Evolutionary conservation across 768 basidiomycete species (phyloP).

Genomic region (Lactarius evosmus): DNA sequence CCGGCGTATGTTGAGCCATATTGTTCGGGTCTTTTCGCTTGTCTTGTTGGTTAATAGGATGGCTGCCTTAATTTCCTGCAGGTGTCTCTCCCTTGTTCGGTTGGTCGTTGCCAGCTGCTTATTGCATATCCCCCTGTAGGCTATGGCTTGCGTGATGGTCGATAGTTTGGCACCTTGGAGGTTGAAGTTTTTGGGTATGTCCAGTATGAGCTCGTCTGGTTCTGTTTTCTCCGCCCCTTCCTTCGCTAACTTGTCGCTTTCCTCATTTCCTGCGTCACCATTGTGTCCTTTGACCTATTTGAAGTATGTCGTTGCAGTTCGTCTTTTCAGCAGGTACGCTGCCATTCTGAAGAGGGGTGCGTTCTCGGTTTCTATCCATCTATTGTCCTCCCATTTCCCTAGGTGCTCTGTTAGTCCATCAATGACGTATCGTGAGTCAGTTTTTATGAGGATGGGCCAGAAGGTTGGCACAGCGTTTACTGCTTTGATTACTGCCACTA

Average conservation of each 20-base stretch:
- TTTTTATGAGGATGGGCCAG: not conserved
- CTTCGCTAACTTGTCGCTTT: no score
- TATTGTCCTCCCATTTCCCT: not conserved
- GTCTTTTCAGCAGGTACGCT: not conserved
- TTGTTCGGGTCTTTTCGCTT: not conserved
- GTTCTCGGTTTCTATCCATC: not conserved
- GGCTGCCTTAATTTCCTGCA: no score
- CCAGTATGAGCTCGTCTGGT: fast-evolving
- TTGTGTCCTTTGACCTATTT: no score
- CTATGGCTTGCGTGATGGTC: not conserved
- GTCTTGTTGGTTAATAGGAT: no score
- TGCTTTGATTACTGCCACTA: not conserved
- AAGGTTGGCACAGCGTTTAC: not conserved
- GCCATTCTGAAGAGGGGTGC: not conserved
- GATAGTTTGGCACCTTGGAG: not conserved
- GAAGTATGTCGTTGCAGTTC: not conserved
- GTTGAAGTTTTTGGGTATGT: not conserved
- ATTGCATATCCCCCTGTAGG: conserved; percentile 1
- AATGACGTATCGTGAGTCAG: not conserved
- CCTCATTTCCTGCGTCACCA: no score
- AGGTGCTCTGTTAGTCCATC: not conserved
- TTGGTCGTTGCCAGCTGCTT: not conserved
- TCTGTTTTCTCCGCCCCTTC: not conserved
- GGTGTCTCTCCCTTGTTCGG: no score
- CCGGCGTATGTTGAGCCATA: no score